These are phyloP conservation scores for Fagopyrum esculentum DNA, from an alignment of 148 eudicot genomes.

Conservation along the genomic window DNA sequence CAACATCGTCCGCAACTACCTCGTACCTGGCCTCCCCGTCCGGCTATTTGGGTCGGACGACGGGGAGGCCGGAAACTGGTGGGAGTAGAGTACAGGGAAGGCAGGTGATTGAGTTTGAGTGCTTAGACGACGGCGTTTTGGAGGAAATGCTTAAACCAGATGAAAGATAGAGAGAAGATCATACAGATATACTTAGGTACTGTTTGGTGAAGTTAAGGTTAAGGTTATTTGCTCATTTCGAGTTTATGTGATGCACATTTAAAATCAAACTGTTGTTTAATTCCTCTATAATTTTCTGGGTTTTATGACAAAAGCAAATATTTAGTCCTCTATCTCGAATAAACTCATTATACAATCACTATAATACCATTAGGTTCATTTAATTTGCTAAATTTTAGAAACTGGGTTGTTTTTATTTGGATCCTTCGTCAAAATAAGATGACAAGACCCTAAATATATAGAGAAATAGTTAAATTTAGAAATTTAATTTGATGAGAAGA, in stretches of 20 bases:
- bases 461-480: too few relatives aligned
- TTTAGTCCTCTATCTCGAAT: too few relatives aligned
- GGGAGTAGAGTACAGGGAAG: not conserved
- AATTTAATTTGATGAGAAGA: too few relatives aligned
- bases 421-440: too few relatives aligned
- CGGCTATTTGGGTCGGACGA: not conserved
- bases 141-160: slow-evolving; percentile 15
- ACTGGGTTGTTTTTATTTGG: too few relatives aligned
- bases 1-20: slow-evolving; percentile 4
- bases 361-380: too few relatives aligned
- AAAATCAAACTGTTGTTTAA: not conserved
- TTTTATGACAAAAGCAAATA: not conserved
- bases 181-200: not conserved
- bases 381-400: too few relatives aligned
- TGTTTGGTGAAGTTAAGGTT: not conserved
- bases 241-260: not conserved
- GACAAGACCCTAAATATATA: too few relatives aligned
- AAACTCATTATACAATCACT: too few relatives aligned
- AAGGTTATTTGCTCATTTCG: not conserved
- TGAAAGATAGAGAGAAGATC: not conserved
- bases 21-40: not conserved
- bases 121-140: slow-evolving; percentile 15
- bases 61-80: not conserved
- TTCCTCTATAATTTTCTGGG: not conserved
- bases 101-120: slow-evolving; percentile 17